phyloP scores from a whole-genome alignment of 2,329 filamentous ascomycete species.

The Fusarium sp. region DNA sequence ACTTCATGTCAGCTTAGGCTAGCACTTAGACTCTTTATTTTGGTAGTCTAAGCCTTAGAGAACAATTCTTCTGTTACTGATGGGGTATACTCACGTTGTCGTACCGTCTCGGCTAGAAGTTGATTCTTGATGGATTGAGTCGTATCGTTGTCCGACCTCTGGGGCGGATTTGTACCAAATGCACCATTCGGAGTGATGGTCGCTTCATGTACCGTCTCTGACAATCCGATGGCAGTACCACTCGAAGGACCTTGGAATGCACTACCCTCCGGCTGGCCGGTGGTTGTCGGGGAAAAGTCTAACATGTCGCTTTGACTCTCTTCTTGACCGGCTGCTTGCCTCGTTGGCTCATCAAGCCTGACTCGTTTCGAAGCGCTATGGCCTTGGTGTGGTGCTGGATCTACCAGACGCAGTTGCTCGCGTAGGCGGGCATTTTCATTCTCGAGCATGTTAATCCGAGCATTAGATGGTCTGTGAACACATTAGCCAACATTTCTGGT shows the following conservation, averaged over 20 bases:
- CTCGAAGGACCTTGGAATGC: constrained; percentile 37
- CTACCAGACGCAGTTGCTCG: constrained; percentile 41
- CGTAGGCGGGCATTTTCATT: constrained; percentile 53
- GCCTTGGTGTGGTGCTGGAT: no score
- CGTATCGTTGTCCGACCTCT: rapidly evolving
- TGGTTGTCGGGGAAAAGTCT: neutral
- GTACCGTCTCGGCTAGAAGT: constrained; percentile 31
- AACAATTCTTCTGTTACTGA: no score
- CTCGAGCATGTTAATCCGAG: constrained; percentile 48
- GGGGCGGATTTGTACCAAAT: neutral
- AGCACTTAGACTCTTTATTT: no score
- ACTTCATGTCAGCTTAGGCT: no score
- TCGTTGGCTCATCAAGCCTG: neutral
- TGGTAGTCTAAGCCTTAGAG: no score
- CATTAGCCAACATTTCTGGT: neutral
- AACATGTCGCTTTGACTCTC: rapidly evolving
- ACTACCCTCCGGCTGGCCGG: constrained; percentile 16
- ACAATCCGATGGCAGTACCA: no score
- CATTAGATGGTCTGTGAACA: constrained; percentile 33
- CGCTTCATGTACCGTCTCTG: no score
- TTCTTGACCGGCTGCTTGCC: no score
- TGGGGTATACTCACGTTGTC: constrained; percentile 22
- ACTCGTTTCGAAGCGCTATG: neutral
- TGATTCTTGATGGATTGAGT: constrained; percentile 1
- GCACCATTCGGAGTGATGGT: constrained; percentile 25